These are phyloP conservation scores for Gaertneriomyces semiglobifer DNA, from an alignment of 192 early-diverging fungal genomes.

Conservation along the genomic window DNA sequence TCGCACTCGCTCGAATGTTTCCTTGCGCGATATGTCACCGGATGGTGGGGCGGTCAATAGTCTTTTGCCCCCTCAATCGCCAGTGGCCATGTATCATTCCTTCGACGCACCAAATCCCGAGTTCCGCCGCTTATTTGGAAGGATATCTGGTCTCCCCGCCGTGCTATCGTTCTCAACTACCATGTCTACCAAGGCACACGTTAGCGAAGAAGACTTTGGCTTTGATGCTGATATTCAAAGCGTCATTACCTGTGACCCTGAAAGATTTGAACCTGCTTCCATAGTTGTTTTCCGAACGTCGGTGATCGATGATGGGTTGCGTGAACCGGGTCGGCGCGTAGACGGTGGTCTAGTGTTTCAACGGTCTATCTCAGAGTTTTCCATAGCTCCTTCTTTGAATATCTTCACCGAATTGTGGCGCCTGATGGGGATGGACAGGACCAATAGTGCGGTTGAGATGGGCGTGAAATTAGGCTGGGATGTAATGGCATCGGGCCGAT, in stretches of 20 bases:
- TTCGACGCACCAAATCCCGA: slow-evolving; percentile 4
- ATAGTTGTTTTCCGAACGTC: slow-evolving; percentile 61
- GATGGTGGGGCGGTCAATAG: slow-evolving; percentile 16
- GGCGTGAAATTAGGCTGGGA: slow-evolving; percentile 52
- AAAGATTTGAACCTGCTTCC: slow-evolving; percentile 80
- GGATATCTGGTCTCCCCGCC: slow-evolving; percentile 60
- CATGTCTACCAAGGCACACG: slow-evolving; percentile 23
- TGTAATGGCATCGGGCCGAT: slow-evolving; percentile 31
- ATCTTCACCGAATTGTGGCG: slow-evolving; percentile 41
- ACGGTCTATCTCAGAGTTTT: not conserved
- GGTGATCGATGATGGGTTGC: slow-evolving; percentile 18
- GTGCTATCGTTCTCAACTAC: slow-evolving; percentile 44
- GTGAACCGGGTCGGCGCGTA: not conserved
- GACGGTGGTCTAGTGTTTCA: not conserved
- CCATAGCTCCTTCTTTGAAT: slow-evolving; percentile 1
- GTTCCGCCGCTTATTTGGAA: slow-evolving; percentile 28
- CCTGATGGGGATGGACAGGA: slow-evolving; percentile 38
- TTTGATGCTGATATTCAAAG: slow-evolving; percentile 43
- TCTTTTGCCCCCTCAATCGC: slow-evolving; percentile 15
- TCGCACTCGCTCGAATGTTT: slow-evolving; percentile 3
- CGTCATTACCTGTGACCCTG: slow-evolving; percentile 44
- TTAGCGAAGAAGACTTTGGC: slow-evolving; percentile 5
- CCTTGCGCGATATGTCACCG: slow-evolving; percentile 10
- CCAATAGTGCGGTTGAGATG: slow-evolving; percentile 38
- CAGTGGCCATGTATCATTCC: slow-evolving; percentile 34